Percentiles rank a stretch among this genome's conserved stretches.
These are phyloP conservation scores for Paraphaeosphaeria minitans DNA, from an alignment of 2,329 filamentous ascomycete genomes.

Conservation along the genomic window DNA sequence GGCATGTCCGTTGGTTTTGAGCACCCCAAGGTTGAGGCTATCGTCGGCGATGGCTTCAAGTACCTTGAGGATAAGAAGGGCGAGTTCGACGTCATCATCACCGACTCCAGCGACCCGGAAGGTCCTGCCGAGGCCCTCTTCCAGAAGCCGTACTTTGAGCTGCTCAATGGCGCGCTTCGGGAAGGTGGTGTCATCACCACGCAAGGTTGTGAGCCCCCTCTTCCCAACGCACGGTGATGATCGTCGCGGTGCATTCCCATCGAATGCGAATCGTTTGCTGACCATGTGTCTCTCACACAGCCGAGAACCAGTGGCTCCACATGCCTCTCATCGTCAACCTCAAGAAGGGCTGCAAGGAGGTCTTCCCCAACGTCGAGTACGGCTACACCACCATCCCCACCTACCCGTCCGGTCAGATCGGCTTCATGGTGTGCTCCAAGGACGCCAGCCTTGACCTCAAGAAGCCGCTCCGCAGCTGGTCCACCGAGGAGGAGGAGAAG, in stretches of 20 bases:
- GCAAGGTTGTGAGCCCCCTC: constrained; percentile 97
- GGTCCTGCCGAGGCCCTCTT: constrained; percentile 95
- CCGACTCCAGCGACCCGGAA: constrained; percentile 96
- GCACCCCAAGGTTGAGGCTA: constrained; percentile 90
- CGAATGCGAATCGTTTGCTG: constrained; percentile 28
- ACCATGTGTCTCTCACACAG: constrained; percentile 55
- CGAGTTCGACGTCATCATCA: constrained; percentile 99
- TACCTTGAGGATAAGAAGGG: constrained; percentile 97
- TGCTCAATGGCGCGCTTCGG: constrained; percentile 85
- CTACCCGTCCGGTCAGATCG: constrained; percentile 98
- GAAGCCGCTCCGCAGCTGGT: constrained; percentile 82
- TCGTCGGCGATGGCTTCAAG: constrained; percentile 98
- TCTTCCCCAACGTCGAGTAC: constrained; percentile 98
- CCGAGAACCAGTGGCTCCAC: constrained; percentile 99
- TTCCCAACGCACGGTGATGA: constrained; percentile 37
- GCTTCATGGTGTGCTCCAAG: constrained; percentile 99
- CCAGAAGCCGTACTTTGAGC: constrained; percentile 98
- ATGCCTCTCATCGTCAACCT: constrained; percentile 90
- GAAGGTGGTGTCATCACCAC: constrained; percentile 98
- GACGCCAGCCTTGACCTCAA: constrained; percentile 82
- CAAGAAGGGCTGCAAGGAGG: constrained; percentile 94
- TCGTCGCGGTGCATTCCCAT: constrained; percentile 20
- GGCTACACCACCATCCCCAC: constrained; percentile 99
- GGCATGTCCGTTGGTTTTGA: constrained; percentile 91
- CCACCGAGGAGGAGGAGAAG: constrained; percentile 85